These are phyloP conservation scores for Dryas integrifolia DNA, from an alignment of 331 rosid genomes.

Conservation along the genomic window DNA sequence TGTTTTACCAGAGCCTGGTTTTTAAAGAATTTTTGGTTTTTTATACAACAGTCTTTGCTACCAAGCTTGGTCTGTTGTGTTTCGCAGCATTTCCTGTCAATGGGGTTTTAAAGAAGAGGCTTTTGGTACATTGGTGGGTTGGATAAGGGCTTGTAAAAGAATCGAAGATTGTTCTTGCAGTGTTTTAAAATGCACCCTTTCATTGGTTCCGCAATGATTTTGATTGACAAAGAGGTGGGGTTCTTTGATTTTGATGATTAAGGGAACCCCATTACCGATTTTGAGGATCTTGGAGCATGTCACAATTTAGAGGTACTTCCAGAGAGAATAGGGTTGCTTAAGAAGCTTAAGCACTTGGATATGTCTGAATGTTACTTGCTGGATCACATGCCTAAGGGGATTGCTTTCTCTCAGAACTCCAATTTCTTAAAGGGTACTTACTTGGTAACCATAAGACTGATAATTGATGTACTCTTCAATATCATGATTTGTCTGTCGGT, in stretches of 20 bases:
- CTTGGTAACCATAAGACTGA: not conserved
- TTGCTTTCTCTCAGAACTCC: slow-evolving; percentile 15
- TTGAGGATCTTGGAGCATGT: slow-evolving; percentile 24
- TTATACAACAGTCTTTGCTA: not conserved
- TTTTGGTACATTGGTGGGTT: slow-evolving; percentile 36
- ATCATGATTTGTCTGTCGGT: too few species aligned
- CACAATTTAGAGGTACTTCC: slow-evolving; percentile 32
- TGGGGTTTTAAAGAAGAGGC: slow-evolving; percentile 31
- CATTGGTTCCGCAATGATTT: slow-evolving; percentile 29
- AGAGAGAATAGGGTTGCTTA: not conserved
- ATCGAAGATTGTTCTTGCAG: not conserved
- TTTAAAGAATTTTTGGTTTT: slow-evolving; percentile 16
- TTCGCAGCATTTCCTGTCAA: slow-evolving; percentile 30
- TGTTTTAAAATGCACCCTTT: slow-evolving; percentile 24
- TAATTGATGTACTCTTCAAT: slow-evolving; percentile 11
- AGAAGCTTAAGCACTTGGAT: slow-evolving; percentile 30
- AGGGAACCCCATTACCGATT: slow-evolving; percentile 7
- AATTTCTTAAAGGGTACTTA: slow-evolving; percentile 29
- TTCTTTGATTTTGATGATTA: slow-evolving; percentile 16
- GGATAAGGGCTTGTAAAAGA: slow-evolving; percentile 26
- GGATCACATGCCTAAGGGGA: slow-evolving; percentile 26
- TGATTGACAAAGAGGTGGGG: not conserved
- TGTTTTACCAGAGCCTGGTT: not conserved
- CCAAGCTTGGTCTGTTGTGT: slow-evolving; percentile 25
- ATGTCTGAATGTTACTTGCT: slow-evolving; percentile 32